phyloP scores from a whole-genome alignment of 345 rosid genomes.

The Passiflora organensis region DNA sequence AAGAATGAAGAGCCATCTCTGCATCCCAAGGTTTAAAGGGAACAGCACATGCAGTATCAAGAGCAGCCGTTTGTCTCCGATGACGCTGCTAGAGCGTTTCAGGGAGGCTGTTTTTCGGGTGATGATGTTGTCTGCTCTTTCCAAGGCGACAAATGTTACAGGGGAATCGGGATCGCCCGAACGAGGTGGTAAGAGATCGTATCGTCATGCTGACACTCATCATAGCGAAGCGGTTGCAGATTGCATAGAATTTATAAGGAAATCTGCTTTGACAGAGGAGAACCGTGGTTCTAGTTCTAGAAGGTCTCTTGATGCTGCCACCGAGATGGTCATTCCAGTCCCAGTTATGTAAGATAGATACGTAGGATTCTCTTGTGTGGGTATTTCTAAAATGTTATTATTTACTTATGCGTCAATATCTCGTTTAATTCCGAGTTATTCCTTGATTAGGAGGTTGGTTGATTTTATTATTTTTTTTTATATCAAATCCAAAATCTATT shows the following conservation, averaged over 20 bases:
- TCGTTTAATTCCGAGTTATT: too few relatives aligned
- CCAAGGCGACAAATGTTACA: conserved; percentile 35
- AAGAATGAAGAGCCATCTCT: conserved; percentile 30
- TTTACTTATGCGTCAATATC: too few relatives aligned
- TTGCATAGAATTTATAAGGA: conserved; percentile 78
- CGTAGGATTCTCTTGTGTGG: too few relatives aligned
- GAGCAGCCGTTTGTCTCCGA: conserved; percentile 31
- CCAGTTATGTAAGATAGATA: conserved; percentile 32
- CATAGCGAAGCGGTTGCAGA: conserved; percentile 71
- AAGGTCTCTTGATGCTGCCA: conserved; percentile 3
- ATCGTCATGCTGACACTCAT: conserved; percentile 29
- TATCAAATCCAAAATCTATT: too few relatives aligned
- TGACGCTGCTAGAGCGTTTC: conserved; percentile 51
- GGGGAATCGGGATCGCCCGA: neutral
- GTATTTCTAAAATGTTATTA: too few relatives aligned
- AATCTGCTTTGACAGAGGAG: conserved; percentile 26
- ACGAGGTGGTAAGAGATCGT: conserved; percentile 1
- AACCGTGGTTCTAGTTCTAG: conserved; percentile 6
- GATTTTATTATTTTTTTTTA: too few relatives aligned
- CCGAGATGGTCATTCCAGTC: conserved; percentile 21
- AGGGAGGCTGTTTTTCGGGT: conserved; percentile 54
- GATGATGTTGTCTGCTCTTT: conserved; percentile 65
- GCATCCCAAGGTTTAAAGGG: conserved; percentile 45
- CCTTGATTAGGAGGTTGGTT: too few relatives aligned
- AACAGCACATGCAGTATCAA: conserved; percentile 4